phyloP scores from a whole-genome alignment of 352 stramenopile species.

The Phytophthora pini region DNA sequence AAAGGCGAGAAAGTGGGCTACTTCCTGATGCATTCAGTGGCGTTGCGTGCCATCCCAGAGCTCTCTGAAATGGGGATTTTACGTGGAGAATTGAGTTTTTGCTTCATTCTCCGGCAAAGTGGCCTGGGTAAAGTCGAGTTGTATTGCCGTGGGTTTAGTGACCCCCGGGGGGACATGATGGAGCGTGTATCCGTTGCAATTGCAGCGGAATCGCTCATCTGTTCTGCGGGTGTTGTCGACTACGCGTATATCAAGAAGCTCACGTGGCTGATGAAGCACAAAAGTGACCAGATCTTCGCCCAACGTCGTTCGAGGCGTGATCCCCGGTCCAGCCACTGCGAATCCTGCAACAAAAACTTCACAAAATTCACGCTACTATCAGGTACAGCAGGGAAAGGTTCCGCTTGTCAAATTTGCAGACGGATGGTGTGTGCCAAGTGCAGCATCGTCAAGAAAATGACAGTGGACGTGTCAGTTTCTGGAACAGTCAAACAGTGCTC shows the following conservation, averaged over 20 bases:
- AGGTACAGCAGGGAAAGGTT: slow-evolving; percentile 16
- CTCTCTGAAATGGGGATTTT: slow-evolving; percentile 41
- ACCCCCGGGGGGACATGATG: slow-evolving; percentile 36
- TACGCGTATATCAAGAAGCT: slow-evolving; percentile 58
- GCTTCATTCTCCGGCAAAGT: slow-evolving; percentile 42
- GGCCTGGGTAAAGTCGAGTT: slow-evolving; percentile 39
- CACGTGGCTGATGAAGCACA: slow-evolving; percentile 43
- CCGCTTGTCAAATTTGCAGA: slow-evolving; percentile 55
- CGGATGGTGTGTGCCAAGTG: slow-evolving; percentile 57
- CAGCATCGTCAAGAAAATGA: slow-evolving; percentile 62
- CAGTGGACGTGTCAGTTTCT: slow-evolving; percentile 50
- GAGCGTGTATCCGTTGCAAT: slow-evolving; percentile 27
- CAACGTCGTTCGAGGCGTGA: not conserved
- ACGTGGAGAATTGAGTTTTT: slow-evolving; percentile 47
- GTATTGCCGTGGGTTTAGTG: slow-evolving; percentile 49
- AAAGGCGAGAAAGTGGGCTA: slow-evolving; percentile 44
- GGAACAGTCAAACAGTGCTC: slow-evolving; percentile 38
- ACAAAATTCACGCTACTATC: slow-evolving; percentile 22
- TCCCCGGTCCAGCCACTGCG: slow-evolving; percentile 28
- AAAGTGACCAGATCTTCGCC: slow-evolving; percentile 1
- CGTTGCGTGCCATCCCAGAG: slow-evolving; percentile 30
- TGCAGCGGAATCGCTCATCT: slow-evolving; percentile 26
- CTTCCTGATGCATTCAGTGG: slow-evolving; percentile 46
- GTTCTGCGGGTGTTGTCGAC: slow-evolving; percentile 37
- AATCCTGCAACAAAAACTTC: slow-evolving; percentile 32